A percentile compares a stretch with the other conserved stretches of the same genome.
Evolutionary conservation across 768 basidiomycete species (phyloP).

Genomic region (Xerocomellus amylosporus): DNA sequence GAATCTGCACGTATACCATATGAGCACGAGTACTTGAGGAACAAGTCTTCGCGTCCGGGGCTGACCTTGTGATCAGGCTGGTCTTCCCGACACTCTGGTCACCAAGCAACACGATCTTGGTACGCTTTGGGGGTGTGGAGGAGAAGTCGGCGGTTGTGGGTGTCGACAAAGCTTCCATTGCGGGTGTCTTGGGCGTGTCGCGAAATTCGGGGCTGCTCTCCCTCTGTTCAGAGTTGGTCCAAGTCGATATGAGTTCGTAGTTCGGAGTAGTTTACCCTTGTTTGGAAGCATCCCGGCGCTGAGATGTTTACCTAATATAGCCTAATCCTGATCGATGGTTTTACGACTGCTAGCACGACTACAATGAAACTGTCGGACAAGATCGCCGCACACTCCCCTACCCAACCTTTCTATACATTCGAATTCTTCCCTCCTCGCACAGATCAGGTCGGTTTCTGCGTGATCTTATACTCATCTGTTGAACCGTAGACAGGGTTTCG

Average conservation of each 20-base stretch:
- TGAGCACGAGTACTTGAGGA: conserved; percentile 2
- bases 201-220: not conserved
- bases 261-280: conserved; percentile 23
- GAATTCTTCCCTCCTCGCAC: conserved; percentile 98
- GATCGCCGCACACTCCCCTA: conserved; percentile 44
- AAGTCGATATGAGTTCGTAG: conserved; percentile 9
- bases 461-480: not conserved
- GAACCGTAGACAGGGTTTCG: conserved; percentile 63
- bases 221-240: conserved; percentile 6
- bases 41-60: conserved; percentile 11
- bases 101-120: conserved; percentile 93
- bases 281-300: conserved; percentile 16
- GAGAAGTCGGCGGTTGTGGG: conserved; percentile 82
- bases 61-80: conserved; percentile 91
- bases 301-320: conserved; percentile 3
- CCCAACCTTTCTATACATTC: conserved; percentile 82
- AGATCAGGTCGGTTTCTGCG: conserved; percentile 57
- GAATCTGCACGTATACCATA: conserved; percentile 51
- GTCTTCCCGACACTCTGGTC: conserved; percentile 99
- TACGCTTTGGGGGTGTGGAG: conserved; percentile 87
- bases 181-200: not conserved
- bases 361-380: conserved; percentile 75
- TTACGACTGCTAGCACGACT: not conserved
- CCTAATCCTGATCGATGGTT: not conserved
- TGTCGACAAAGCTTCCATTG: conserved; percentile 55